A percentile compares a stretch with the other conserved stretches of the same genome.
Evolutionary conservation across 805 yeast species (phyloP).

Genomic region (Saccharomycopsis sp.): DNA sequence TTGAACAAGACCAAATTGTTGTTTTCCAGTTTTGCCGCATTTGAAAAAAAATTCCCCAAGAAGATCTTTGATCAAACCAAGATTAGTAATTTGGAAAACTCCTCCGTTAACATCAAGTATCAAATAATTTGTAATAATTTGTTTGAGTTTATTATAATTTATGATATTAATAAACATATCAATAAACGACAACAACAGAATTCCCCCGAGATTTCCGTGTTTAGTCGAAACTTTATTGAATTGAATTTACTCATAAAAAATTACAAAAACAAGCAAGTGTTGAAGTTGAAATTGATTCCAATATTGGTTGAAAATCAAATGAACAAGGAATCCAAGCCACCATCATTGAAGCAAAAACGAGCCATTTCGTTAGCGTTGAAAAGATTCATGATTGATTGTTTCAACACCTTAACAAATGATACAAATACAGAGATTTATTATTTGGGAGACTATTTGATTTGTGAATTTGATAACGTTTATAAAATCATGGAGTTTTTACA

Average conservation of each 20-base stretch:
- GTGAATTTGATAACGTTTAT: too few relatives aligned
- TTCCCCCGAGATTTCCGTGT: constrained; percentile 1
- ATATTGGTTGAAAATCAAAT: constrained; percentile 15
- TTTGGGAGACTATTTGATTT: constrained; percentile 3
- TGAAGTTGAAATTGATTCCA: constrained; percentile 10
- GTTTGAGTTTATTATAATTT: constrained; percentile 8
- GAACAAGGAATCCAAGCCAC: constrained; percentile 7
- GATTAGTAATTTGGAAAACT: too few relatives aligned
- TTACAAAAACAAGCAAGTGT: neutral
- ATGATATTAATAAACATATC: constrained; percentile 13
- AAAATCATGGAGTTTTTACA: too few relatives aligned
- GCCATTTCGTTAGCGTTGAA: constrained; percentile 2
- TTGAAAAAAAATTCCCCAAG: too few relatives aligned
- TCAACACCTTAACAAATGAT: neutral
- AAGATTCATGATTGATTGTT: constrained; percentile 1
- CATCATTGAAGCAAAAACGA: constrained; percentile 6
- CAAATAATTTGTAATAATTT: constrained; percentile 7
- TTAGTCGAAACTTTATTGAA: constrained; percentile 7
- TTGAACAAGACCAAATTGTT: too few relatives aligned
- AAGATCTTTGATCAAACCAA: too few relatives aligned
- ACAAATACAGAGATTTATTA: neutral
- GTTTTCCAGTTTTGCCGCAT: too few relatives aligned
- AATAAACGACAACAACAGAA: constrained; percentile 1
- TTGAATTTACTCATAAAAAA: constrained; percentile 1
- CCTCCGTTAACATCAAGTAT: constrained; percentile 10